Conservation (phyloP, 2,329 filamentous ascomycete genomes). For the Paecilomyces variotii region DNA sequence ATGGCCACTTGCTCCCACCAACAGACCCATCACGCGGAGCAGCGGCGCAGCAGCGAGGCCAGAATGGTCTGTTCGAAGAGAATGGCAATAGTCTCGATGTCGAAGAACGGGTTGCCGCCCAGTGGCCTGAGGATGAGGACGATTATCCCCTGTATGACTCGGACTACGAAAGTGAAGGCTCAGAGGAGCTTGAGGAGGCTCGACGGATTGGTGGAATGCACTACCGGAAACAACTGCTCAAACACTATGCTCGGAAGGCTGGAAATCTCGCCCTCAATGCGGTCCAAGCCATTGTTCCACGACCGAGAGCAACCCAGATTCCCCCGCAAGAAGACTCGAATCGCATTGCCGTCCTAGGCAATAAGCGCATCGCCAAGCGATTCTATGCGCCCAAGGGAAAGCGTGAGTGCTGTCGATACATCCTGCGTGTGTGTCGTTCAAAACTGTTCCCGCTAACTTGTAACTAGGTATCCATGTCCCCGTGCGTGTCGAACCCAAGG, state of each 20-base stretch:
- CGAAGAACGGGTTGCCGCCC: conserved; percentile 70
- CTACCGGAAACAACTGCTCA: conserved; percentile 58
- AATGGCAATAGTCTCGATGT: conserved; percentile 55
- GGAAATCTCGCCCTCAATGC: conserved; percentile 38
- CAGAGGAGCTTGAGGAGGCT: conserved; percentile 69
- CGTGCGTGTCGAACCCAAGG: conserved; percentile 92
- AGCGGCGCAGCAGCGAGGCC: conserved; percentile 8
- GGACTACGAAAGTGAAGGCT: conserved; percentile 69
- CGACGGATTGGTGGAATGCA: conserved; percentile 66
- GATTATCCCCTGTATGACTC: conserved; percentile 89
- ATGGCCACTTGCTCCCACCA: neutral
- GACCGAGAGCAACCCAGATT: conserved; percentile 39
- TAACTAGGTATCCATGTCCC: conserved; percentile 82
- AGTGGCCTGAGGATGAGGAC: conserved; percentile 51
- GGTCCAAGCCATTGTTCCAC: conserved; percentile 47
- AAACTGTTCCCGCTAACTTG: conserved; percentile 31
- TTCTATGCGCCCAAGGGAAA: conserved; percentile 53
- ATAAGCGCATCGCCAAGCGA: conserved; percentile 40
- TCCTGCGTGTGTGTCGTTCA: neutral
- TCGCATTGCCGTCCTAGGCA: conserved; percentile 34
- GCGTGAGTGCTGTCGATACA: conserved; percentile 27
- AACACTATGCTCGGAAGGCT: conserved; percentile 43
- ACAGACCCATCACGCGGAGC: conserved; percentile 7
- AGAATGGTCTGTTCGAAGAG: conserved; percentile 41
- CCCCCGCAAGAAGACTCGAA: conserved; percentile 23